Conservation (phyloP, 2,329 filamentous ascomycete genomes). For the Sporothrix variecibatus region DNA sequence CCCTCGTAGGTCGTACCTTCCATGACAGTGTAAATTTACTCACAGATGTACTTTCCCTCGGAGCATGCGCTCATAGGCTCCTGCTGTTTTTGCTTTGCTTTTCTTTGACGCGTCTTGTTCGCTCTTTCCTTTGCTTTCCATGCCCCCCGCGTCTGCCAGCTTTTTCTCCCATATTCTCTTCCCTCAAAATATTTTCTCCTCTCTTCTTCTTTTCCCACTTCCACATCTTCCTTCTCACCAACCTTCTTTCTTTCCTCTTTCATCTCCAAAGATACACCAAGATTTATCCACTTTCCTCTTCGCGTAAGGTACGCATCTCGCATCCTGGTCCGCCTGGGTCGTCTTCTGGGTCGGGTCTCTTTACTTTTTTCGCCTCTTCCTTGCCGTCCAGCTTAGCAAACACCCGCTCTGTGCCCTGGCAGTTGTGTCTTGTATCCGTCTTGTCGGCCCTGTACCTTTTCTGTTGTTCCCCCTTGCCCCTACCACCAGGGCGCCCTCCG, state of each 20-base stretch:
- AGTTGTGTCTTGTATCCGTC: background rate
- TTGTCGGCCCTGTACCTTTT: background rate
- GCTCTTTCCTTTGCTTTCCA: conserved; percentile 10
- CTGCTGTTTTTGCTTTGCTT: background rate
- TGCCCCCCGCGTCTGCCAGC: conserved; percentile 4
- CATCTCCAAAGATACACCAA: background rate
- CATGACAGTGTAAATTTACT: conserved; percentile 1
- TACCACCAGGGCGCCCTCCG: background rate
- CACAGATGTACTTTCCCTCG: background rate
- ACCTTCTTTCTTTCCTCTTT: background rate
- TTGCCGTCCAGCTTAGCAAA: background rate
- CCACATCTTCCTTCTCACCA: conserved; percentile 6
- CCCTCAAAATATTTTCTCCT: background rate
- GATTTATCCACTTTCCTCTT: conserved; percentile 23
- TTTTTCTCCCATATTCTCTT: background rate
- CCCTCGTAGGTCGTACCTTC: conserved; percentile 18
- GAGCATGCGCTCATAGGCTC: background rate
- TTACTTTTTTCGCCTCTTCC: background rate
- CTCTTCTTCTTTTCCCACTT: background rate
- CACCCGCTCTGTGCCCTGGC: conserved; percentile 7
- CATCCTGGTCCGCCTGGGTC: background rate
- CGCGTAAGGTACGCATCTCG: conserved; percentile 26
- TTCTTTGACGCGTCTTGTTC: conserved; percentile 6
- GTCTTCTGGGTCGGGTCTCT: background rate
- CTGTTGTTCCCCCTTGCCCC: background rate